Percentiles rank a stretch among this genome's conserved stretches.
These are phyloP conservation scores for Torulaspora pretoriensis DNA, from an alignment of 1,139 yeast genomes.

Conservation along the genomic window DNA sequence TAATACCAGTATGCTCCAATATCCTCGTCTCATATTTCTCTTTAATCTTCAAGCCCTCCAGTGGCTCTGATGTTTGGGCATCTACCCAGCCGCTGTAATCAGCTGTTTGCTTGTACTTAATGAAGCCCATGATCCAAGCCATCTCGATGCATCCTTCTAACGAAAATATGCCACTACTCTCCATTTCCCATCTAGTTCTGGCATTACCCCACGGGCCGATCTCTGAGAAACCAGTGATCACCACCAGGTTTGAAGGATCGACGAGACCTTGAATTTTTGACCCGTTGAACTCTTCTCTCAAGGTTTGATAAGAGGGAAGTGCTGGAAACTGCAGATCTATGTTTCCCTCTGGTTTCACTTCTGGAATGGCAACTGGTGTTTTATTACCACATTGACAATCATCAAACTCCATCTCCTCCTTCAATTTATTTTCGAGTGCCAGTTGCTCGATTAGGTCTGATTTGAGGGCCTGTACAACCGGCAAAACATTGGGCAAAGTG, in stretches of 20 bases:
- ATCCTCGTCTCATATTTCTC: slow-evolving; percentile 77
- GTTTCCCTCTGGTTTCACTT: slow-evolving; percentile 83
- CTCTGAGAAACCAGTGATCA: slow-evolving; percentile 90
- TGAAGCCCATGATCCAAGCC: slow-evolving; percentile 97
- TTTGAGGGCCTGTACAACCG: slow-evolving; percentile 11
- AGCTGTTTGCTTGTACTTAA: slow-evolving; percentile 78
- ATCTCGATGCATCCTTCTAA: slow-evolving; percentile 92
- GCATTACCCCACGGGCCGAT: slow-evolving; percentile 98
- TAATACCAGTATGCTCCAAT: slow-evolving; percentile 84
- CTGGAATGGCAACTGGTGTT: slow-evolving; percentile 46
- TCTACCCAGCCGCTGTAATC: slow-evolving; percentile 73
- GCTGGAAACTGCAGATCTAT: slow-evolving; percentile 84
- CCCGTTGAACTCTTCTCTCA: slow-evolving; percentile 74
- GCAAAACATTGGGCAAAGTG: slow-evolving; percentile 63
- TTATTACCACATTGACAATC: not conserved
- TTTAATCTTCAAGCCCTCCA: slow-evolving; percentile 84
- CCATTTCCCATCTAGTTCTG: slow-evolving; percentile 98
- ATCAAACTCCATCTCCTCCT: slow-evolving; percentile 1
- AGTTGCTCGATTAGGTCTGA: slow-evolving; percentile 3
- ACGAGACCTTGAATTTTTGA: slow-evolving; percentile 77
- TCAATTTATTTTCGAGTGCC: slow-evolving; percentile 3
- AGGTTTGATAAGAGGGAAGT: slow-evolving; percentile 61
- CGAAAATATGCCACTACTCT: slow-evolving; percentile 81
- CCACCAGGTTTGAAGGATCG: slow-evolving; percentile 79
- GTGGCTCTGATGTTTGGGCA: slow-evolving; percentile 68